These are phyloP conservation scores for Microdochium nivale DNA, from an alignment of 2,329 filamentous ascomycete genomes.

Conservation along the genomic window DNA sequence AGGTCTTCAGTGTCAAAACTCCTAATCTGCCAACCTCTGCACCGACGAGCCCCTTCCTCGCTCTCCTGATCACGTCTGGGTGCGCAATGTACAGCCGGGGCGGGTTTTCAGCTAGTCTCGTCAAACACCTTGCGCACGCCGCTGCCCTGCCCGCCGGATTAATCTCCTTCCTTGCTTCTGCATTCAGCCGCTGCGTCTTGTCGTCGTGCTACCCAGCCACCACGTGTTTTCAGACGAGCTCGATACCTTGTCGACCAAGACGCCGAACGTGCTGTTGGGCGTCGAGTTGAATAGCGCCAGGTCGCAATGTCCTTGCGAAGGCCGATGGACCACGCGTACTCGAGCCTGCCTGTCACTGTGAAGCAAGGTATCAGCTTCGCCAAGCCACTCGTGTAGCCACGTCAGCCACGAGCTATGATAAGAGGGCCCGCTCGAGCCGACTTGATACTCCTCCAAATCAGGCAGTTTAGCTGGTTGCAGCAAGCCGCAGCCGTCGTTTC, in stretches of 20 bases:
- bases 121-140: neutral
- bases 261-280: constrained; percentile 2
- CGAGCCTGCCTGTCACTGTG: neutral
- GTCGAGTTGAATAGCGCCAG: constrained; percentile 2
- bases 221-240: neutral
- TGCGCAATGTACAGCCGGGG: constrained; percentile 2
- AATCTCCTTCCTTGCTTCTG: neutral
- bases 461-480: no score
- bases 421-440: no score
- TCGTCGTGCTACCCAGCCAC: constrained; percentile 3
- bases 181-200: neutral
- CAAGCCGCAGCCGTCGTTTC: no score
- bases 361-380: no score
- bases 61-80: neutral
- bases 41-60: neutral
- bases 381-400: no score
- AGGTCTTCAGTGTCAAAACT: neutral
- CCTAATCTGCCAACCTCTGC: neutral
- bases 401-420: no score
- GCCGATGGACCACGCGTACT: constrained; percentile 2
- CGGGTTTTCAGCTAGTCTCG: neutral
- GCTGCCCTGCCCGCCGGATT: neutral
- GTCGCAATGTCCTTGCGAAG: constrained; percentile 3
- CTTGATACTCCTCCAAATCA: no score
- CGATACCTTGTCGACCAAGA: constrained; percentile 3